Evolutionary conservation across 768 basidiomycete genomes (phyloP).

Genomic region (Hydnum rufescens): DNA sequence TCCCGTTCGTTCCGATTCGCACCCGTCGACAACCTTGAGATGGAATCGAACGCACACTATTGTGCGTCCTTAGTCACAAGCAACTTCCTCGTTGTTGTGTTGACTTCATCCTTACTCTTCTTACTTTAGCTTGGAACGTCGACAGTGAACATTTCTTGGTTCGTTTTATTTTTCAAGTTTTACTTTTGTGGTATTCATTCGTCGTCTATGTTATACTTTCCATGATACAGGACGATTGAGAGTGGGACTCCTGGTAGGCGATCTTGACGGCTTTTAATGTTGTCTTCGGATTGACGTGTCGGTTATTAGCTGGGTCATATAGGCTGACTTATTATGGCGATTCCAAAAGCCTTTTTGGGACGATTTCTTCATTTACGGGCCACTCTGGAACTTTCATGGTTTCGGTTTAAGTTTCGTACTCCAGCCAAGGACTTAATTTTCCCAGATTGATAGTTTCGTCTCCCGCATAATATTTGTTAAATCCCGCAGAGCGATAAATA

Average conservation of each 20-base stretch:
- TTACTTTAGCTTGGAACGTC: constrained; percentile 24
- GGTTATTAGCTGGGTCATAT: constrained; percentile 39
- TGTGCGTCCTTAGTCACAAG: neutral
- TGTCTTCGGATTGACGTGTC: neutral
- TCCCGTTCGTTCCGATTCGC: constrained; percentile 49
- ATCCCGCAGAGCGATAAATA: no score
- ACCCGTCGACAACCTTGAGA: constrained; percentile 49
- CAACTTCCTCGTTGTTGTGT: neutral
- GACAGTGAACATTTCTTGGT: constrained; percentile 51
- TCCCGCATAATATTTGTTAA: no score
- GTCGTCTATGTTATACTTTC: constrained; percentile 7
- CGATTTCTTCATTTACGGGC: constrained; percentile 42
- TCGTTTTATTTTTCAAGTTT: constrained; percentile 16
- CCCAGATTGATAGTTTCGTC: no score
- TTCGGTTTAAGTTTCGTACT: constrained; percentile 18
- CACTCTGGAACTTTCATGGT: constrained; percentile 43
- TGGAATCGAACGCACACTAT: constrained; percentile 31
- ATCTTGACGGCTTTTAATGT: neutral
- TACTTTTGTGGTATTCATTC: neutral
- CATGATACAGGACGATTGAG: constrained; percentile 37
- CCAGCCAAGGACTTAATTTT: no score
- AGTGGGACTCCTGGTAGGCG: constrained; percentile 15
- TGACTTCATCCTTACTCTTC: no score
- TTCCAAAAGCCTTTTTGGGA: constrained; percentile 44
- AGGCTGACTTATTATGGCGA: constrained; percentile 56